Evolutionary conservation across 345 rosid genomes (phyloP).

Genomic region (Fremontodendron californicum): DNA sequence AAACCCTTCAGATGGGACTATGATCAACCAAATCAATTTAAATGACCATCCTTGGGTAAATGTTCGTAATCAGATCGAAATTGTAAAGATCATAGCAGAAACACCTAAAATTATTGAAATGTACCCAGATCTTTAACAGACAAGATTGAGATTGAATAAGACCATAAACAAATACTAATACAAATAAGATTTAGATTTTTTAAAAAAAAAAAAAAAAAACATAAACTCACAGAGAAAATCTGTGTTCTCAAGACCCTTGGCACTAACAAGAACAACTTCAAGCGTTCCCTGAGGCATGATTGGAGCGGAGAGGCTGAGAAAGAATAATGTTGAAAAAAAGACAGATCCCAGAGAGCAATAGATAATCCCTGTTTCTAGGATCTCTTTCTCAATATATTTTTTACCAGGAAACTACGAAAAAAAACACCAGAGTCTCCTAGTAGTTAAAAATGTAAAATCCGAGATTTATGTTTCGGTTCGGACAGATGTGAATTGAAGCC

Average conservation of each 20-base stretch:
- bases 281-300: conserved; percentile 61
- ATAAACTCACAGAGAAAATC: conserved; percentile 49
- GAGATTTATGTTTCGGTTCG: background rate
- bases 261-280: conserved; percentile 54
- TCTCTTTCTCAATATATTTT: background rate
- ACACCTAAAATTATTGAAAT: background rate
- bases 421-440: background rate
- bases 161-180: background rate
- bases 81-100: background rate
- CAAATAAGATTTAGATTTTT: background rate
- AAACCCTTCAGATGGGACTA: background rate
- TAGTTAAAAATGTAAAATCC: background rate
- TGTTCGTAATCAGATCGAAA: background rate
- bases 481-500: background rate
- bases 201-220: background rate
- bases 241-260: conserved; percentile 57
- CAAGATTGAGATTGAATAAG: background rate
- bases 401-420: background rate
- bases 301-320: background rate
- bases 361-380: background rate
- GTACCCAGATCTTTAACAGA: background rate
- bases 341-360: background rate
- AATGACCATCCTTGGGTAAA: background rate
- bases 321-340: background rate
- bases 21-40: background rate